phyloP scores from a whole-genome alignment of 345 rosid species.

The Carallia pectinifolia region DNA sequence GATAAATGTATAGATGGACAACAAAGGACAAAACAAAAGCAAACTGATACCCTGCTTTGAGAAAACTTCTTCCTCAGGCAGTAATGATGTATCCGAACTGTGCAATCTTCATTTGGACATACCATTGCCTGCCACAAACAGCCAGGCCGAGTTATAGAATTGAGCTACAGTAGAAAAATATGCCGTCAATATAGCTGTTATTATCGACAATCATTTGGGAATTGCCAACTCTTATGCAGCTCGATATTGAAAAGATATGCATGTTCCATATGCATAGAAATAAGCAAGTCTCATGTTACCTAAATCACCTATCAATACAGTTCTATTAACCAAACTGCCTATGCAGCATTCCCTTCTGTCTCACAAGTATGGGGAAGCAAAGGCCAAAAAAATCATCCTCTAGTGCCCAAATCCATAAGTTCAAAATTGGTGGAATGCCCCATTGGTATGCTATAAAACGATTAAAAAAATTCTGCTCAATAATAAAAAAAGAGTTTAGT shows the following conservation, averaged over 20 bases:
- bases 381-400: too few relatives aligned
- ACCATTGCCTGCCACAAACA: conserved; percentile 55
- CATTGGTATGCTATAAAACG: background rate
- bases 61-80: conserved; percentile 63
- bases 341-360: too few relatives aligned
- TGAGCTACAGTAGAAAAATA: background rate
- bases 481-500: background rate
- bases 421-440: too few relatives aligned
- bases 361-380: too few relatives aligned
- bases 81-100: conserved; percentile 66
- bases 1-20: background rate
- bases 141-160: conserved; percentile 6
- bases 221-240: too few relatives aligned
- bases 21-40: background rate
- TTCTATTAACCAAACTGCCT: too few relatives aligned
- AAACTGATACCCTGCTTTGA: conserved; percentile 41
- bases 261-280: too few relatives aligned
- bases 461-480: background rate
- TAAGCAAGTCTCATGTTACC: too few relatives aligned
- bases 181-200: background rate
- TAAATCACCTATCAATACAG: too few relatives aligned
- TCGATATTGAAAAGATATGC: too few relatives aligned
- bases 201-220: background rate
- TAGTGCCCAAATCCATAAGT: too few relatives aligned
- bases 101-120: conserved; percentile 66